These are phyloP conservation scores for Mycena floridula DNA, from an alignment of 768 basidiomycete genomes.

Conservation along the genomic window DNA sequence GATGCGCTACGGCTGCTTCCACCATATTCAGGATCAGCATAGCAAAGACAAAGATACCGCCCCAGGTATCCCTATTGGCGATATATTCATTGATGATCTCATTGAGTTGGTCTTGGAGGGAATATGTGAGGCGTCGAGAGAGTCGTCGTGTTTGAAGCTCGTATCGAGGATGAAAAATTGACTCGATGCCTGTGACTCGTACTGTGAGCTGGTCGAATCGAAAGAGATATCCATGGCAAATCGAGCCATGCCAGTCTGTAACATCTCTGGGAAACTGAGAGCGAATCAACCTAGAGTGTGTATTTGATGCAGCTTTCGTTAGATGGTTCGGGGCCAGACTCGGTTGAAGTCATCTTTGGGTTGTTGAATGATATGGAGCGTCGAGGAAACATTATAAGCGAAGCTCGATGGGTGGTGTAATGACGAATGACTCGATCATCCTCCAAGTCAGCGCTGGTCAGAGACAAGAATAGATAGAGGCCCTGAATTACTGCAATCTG, in stretches of 20 bases:
- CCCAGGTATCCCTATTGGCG: constrained; percentile 1
- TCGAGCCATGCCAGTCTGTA: constrained; percentile 1
- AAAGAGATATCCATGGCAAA: constrained; percentile 1
- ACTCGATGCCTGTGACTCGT: constrained; percentile 1
- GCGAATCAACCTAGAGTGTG: no score
- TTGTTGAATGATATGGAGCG: no score
- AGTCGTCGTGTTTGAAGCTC: neutral
- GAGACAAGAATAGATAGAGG: no score
- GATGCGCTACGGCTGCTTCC: constrained; percentile 1
- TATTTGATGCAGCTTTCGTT: no score
- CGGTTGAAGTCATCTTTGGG: no score
- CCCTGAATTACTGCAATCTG: no score
- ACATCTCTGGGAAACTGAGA: constrained; percentile 6
- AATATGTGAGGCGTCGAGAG: neutral
- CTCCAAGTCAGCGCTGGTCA: no score
- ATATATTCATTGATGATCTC: constrained; percentile 3
- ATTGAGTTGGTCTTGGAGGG: constrained; percentile 1
- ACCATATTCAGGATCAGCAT: constrained; percentile 6
- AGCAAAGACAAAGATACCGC: constrained; percentile 2
- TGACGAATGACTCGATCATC: no score
- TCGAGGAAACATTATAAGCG: no score
- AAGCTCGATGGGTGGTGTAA: no score
- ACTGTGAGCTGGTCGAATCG: neutral
- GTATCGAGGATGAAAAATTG: neutral
- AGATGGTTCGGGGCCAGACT: no score